phyloP scores from a whole-genome alignment of 1,284 basidiomycete species.

The Fomes fomentarius region DNA sequence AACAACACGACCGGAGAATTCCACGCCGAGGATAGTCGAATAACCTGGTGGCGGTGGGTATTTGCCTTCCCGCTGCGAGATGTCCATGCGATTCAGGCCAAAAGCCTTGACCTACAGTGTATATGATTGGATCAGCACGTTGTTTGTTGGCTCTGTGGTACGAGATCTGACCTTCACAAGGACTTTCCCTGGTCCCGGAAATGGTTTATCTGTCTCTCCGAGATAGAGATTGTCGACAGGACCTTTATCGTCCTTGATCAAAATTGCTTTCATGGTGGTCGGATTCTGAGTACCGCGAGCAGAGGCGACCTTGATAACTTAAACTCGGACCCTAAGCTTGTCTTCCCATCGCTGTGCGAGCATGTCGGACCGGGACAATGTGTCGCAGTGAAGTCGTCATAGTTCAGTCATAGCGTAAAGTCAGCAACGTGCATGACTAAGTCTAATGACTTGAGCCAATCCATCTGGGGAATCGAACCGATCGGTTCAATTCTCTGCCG shows the following conservation, averaged over 20 bases:
- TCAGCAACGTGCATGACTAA: neutral
- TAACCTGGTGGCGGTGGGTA: constrained; percentile 84
- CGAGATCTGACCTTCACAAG: constrained; percentile 67
- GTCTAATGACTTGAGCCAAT: no score
- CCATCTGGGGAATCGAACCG: neutral
- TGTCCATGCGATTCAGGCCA: constrained; percentile 90
- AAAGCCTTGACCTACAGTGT: constrained; percentile 70
- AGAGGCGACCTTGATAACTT: no score
- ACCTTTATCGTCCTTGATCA: constrained; percentile 82
- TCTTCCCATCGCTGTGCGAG: neutral
- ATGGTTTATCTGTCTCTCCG: constrained; percentile 71
- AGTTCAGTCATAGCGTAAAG: no score
- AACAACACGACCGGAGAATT: constrained; percentile 81
- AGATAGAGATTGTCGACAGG: constrained; percentile 81
- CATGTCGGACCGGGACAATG: no score
- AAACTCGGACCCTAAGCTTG: neutral
- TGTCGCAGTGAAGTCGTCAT: no score
- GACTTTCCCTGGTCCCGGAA: constrained; percentile 60
- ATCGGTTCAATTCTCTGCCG: neutral
- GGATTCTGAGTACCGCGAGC: no score
- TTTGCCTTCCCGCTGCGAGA: constrained; percentile 74
- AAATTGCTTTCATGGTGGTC: constrained; percentile 76
- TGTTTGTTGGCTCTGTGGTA: no score
- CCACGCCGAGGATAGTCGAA: constrained; percentile 85
- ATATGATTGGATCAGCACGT: neutral